phyloP scores from a whole-genome alignment of 163 green algal genomes.

The Smithsoniella earleae region DNA sequence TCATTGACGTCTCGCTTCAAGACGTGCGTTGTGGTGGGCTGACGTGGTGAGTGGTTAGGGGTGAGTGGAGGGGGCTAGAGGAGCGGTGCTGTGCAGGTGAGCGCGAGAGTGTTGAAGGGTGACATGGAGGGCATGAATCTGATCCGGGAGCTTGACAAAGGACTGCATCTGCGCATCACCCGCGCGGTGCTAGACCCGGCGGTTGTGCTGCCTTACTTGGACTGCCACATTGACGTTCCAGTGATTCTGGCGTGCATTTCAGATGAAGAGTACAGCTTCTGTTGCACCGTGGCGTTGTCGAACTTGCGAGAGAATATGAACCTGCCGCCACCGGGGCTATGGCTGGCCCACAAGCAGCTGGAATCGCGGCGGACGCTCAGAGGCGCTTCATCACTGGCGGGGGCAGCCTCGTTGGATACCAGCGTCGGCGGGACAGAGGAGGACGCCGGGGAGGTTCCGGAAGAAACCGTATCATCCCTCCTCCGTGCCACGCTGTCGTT shows the following conservation, averaged over 20 bases:
- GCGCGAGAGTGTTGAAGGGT: constrained; percentile 33
- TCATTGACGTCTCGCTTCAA: constrained; percentile 29
- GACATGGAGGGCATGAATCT: constrained; percentile 50
- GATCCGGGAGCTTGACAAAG: constrained; percentile 55
- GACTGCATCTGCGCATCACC: constrained; percentile 36
- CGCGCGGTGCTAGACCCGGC: constrained; percentile 10
- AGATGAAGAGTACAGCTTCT: constrained; percentile 60
- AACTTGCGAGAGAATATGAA: constrained; percentile 57
- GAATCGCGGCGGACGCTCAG: background rate
- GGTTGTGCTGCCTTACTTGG: constrained; percentile 40
- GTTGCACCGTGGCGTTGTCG: constrained; percentile 49
- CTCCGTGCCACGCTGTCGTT: constrained; percentile 19
- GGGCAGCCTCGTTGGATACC: too few species aligned
- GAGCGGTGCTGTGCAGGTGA: constrained; percentile 37
- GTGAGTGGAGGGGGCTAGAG: too few species aligned
- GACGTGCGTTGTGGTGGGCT: constrained; percentile 36
- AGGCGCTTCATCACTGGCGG: too few species aligned
- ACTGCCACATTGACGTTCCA: constrained; percentile 53
- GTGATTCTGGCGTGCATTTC: constrained; percentile 49
- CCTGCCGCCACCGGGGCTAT: constrained; percentile 35
- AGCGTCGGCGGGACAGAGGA: too few species aligned
- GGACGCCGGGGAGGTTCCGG: too few species aligned
- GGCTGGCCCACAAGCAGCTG: background rate
- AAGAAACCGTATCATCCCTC: background rate
- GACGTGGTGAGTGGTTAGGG: too few species aligned